Evolutionary conservation across 1,284 basidiomycete species (phyloP), one percentile per base, ranked within the genome.

Genomic region (Neonothopanus nambi): DNA sequence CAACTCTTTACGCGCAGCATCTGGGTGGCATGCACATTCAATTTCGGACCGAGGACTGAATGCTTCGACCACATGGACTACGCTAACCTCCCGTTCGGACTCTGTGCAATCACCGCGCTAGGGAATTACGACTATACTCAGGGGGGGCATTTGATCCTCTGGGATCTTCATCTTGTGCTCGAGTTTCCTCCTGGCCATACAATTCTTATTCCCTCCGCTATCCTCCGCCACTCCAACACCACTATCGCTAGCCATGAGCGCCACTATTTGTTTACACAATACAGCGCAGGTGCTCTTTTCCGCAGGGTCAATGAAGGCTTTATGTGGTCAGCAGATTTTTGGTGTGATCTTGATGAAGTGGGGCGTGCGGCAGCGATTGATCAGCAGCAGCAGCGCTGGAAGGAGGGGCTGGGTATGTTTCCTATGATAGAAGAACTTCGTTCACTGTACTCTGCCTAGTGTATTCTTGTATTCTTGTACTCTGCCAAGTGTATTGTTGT

Each of bases 241-340:
- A 30, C 33, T 21, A 17, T 48, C 5, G n/a, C 8, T 6, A 8
- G 8, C 8, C n/a, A 8, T 17, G 38, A 40, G n/a, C 7, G 38
- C 6, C 38, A 20, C n/a, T 40, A 40, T 40, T 40, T 20, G n/a
- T 40, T 40, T 17, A 40, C 38, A 8, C 38, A 40, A 17, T 40
- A 17, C 38, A 8, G 8, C 6, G 38, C 38, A 8, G 38, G 38
- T 8, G 38, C n/a, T 8, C n/a, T 40, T 6, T 40, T 40, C n/a
- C 7, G 38, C 6, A 17, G 38, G 38, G 38, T 40, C 0, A 61
- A 62, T 15, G 58, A 63, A 23, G 65, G n/a, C n/a, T n/a, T n/a
- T n/a, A n/a, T n/a, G n/a, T n/a, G n/a, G n/a, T n/a, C n/a, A n/a
- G n/a, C n/a, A 61, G 8, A 17, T 40, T 17, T n/a, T n/a, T n/a